A percentile compares a stretch with the other conserved stretches of the same genome.
Evolutionary conservation across 2,329 filamentous ascomycete genomes (phyloP).

Genomic region (Pseudomassariella vexata): DNA sequence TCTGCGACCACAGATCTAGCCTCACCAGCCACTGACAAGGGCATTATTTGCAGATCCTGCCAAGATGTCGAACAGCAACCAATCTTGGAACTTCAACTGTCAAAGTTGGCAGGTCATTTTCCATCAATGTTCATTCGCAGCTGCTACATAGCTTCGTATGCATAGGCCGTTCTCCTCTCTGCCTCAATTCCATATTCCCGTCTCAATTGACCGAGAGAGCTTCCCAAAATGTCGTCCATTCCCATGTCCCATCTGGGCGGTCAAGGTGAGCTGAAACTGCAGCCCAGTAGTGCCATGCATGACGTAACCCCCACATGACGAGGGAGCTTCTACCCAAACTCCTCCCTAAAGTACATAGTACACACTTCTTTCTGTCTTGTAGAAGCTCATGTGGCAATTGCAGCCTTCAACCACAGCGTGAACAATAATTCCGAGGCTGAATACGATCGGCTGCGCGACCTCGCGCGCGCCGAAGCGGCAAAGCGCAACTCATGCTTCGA

Average conservation of each 20-base stretch:
- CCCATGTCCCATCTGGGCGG: slow-evolving; percentile 39
- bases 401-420: slow-evolving; percentile 72
- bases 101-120: no score
- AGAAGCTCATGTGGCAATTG: neutral
- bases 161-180: neutral
- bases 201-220: no score
- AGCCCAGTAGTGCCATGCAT: no score
- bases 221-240: slow-evolving; percentile 26
- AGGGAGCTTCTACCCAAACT: no score
- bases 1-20: no score
- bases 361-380: slow-evolving; percentile 1
- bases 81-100: no score
- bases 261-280: slow-evolving; percentile 40
- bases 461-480: slow-evolving; percentile 73
- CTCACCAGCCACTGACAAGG: no score
- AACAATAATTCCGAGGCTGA: slow-evolving; percentile 69
- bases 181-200: no score
- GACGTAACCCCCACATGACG: neutral
- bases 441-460: slow-evolving; percentile 83
- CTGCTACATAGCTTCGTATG: neutral
- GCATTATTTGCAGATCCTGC: no score
- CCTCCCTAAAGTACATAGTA: neutral
- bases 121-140: no score
- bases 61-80: no score
- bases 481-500: slow-evolving; percentile 77